Percentiles rank a stretch among this genome's conserved stretches.
These are phyloP conservation scores for Phalaenopsis hybrid DNA, from an alignment of 116 monocot species.

Conservation along the genomic window DNA sequence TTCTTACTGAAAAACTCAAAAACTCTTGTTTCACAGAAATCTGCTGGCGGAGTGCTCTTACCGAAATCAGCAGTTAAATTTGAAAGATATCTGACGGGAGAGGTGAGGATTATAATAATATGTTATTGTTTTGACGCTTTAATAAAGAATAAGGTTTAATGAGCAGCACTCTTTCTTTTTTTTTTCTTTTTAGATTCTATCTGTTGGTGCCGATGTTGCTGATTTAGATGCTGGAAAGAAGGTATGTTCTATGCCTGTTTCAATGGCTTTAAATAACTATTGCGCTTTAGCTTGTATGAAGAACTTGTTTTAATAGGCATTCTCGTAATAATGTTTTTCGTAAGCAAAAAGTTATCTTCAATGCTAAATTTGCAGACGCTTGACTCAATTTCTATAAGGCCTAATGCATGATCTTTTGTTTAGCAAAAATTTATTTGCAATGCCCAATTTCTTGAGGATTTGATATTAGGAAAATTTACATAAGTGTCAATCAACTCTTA, in stretches of 20 bases:
- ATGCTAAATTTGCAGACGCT: not conserved
- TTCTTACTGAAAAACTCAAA: not conserved
- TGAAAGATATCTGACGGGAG: slow-evolving; percentile 92
- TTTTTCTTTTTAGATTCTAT: slow-evolving; percentile 44
- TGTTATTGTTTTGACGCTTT: not conserved
- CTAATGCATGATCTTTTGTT: not conserved
- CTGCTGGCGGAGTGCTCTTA: slow-evolving; percentile 83
- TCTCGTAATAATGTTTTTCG: not conserved
- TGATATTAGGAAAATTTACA: not conserved
- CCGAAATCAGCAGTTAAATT: slow-evolving; percentile 99
- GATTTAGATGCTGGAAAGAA: slow-evolving; percentile 80
- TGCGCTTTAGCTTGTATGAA: not conserved
- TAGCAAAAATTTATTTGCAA: no score
- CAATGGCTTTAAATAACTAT: not conserved
- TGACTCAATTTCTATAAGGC: not conserved
- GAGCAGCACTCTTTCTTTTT: not conserved
- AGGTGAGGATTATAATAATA: slow-evolving; percentile 35
- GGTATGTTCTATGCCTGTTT: slow-evolving; percentile 25
- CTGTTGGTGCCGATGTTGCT: slow-evolving; percentile 79
- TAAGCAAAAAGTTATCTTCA: not conserved
- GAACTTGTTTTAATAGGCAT: not conserved
- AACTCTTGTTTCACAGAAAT: slow-evolving; percentile 44
- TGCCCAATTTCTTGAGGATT: not conserved
- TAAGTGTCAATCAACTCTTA: no score
- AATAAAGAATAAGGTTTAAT: not conserved